phyloP scores from a whole-genome alignment of 768 basidiomycete genomes.

The Arthromyces matolae region DNA sequence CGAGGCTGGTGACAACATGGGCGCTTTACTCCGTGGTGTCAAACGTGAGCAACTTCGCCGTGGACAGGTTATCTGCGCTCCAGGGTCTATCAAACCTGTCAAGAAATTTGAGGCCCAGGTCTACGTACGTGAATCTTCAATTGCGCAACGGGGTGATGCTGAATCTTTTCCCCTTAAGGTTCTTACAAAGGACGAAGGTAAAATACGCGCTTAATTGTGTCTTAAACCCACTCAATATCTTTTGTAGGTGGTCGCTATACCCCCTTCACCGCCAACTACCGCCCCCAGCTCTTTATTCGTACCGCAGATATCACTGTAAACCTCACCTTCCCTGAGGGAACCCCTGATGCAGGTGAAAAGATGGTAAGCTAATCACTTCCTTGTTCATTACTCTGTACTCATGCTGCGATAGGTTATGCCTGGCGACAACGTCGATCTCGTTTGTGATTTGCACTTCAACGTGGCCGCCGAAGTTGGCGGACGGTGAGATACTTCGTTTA shows the following conservation, averaged over 20 bases:
- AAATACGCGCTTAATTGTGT: slow-evolving; percentile 11
- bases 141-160: background rate
- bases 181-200: slow-evolving; percentile 81
- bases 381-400: background rate
- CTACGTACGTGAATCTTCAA: slow-evolving; percentile 50
- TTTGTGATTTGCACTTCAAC: slow-evolving; percentile 77
- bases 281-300: slow-evolving; percentile 92
- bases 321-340: slow-evolving; percentile 84
- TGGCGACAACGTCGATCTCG: slow-evolving; percentile 94
- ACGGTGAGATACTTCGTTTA: slow-evolving; percentile 41
- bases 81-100: slow-evolving; percentile 89
- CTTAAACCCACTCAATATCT: slow-evolving; percentile 3
- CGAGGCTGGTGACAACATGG: slow-evolving; percentile 99
- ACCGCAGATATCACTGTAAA: slow-evolving; percentile 90
- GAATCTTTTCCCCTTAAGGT: slow-evolving; percentile 38
- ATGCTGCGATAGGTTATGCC: slow-evolving; percentile 75
- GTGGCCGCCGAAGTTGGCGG: slow-evolving; percentile 88
- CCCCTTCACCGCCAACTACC: slow-evolving; percentile 91
- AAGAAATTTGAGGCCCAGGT: slow-evolving; percentile 94
- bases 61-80: slow-evolving; percentile 86
- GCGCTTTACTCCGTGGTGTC: slow-evolving; percentile 90
- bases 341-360: slow-evolving; percentile 76
- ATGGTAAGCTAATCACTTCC: slow-evolving; percentile 50
- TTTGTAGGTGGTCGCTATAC: slow-evolving; percentile 73
- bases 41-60: slow-evolving; percentile 95